Percentiles rank a stretch among this genome's conserved stretches.
These are phyloP conservation scores for Colletotrichum sp. DNA, from an alignment of 2,329 filamentous ascomycete species.

Conservation along the genomic window DNA sequence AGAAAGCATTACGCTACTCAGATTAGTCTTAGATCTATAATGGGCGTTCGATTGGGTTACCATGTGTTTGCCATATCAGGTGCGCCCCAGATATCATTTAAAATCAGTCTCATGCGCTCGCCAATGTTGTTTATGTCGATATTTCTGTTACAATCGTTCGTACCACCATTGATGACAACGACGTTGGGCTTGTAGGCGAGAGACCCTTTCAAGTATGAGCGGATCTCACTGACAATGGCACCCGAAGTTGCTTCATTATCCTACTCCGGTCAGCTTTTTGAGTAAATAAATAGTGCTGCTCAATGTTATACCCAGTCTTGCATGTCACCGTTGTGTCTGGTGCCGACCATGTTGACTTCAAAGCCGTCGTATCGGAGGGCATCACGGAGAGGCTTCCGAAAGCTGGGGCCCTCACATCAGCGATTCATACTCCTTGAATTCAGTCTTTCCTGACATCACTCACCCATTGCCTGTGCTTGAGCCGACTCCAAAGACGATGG, in stretches of 20 bases:
- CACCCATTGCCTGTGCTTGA: not conserved
- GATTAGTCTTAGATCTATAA: not conserved
- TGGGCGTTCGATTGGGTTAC: not conserved
- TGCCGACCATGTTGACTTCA: not conserved
- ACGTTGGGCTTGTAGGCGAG: not conserved
- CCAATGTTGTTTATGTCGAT: not conserved
- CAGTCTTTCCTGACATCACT: not conserved
- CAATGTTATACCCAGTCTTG: not conserved
- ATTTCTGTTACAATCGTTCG: not conserved
- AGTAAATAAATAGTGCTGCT: accelerated
- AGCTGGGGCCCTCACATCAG: accelerated
- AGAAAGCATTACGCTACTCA: not conserved
- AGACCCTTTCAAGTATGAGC: not conserved
- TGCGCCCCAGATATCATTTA: not conserved
- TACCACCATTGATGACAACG: not conserved
- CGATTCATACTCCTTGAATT: accelerated
- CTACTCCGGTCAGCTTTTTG: not conserved
- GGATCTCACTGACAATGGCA: not conserved
- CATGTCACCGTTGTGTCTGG: not conserved
- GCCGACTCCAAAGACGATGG: not conserved
- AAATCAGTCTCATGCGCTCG: not conserved
- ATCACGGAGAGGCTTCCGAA: not conserved
- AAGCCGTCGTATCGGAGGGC: not conserved
- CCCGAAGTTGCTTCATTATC: not conserved
- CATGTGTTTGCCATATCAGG: not conserved